Base-by-base conservation (phyloP, 257 asterid genomes). In the Solanum arcanum region DNA sequence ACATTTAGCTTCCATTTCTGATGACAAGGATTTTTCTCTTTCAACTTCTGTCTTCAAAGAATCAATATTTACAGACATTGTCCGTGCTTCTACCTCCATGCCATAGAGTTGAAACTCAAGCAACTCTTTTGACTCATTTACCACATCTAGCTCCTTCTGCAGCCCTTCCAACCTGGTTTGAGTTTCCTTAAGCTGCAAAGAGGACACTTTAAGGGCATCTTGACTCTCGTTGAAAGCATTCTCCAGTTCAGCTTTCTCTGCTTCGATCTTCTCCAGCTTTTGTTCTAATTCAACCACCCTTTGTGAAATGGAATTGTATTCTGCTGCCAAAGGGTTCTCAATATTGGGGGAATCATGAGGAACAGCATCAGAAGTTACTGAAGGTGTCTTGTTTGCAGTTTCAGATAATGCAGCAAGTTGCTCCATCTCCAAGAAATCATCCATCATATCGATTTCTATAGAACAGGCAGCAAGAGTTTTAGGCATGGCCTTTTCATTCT, bases 391-490 rank as follows among this genome's bases (percentile, higher is more conserved):
- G 87, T 88, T 91, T 89, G 91, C 89, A 15, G 92, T 86, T 72
- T 93, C 97, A 3, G 93, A 91, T 80, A 92, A 89, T 13, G 98
- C 94, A 86, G 92, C 98, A 66, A 95, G 93, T 3, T 97, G 91
- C 85, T 95, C 98, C 98, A 95, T 95, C 83, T 95, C 98, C 29
- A 95, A 92, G 83, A 95, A 95, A 91, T 95, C 98, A 27, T 95
- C 98, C 98, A 95, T 95, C 91, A 95, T 91, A 60, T 93, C 96
- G 46, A 94, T 90, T 68, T 93, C 96, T 37, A 91, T 86, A 2
- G 96, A 86, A 74, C 90, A 85, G 49, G 91, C 83, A 20, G 89
- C 88, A 41, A 90, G 82, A 88, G 35, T 90, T 87, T 90, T 92
- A 7, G 91, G 69, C 70, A 60, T 13, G 20, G 89, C 86, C 91